Evolutionary conservation across 495 filamentous ascomycete genomes (phyloP), one percentile per base, ranked within the genome.

Genomic region (Pyrenula massariospora): DNA sequence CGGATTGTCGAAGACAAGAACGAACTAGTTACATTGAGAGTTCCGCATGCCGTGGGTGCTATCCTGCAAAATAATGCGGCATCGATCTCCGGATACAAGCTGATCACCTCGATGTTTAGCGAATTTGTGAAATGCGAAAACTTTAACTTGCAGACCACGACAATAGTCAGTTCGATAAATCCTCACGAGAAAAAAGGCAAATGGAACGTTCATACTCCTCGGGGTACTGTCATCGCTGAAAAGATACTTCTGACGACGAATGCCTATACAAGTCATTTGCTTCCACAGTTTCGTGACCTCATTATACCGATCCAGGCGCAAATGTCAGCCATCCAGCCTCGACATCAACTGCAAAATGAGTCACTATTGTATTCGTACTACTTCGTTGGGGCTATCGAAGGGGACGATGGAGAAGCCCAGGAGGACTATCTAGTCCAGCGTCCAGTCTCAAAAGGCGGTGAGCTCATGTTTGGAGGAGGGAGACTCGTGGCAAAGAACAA

Each of bases 201-300:
- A 24, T 58, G 69, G 65, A 58, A 68, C 2, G 66, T 92, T 5
- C 66, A 75, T 12, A 93, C 88, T 0, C 65, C 74, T 1, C 80
- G 87, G 8, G 90, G 89, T 20, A 72, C 63, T 1, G 72, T 92
- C 55, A 56, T 52, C 0, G 66, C 89, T 0, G 70, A 71, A 1
- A 71, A 78, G 24, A 78, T 94, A n/a, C 71, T 94, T 5, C 73
- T 93, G 22, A 82, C 87, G 0, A 90, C 85, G 1, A 95, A 95
- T 62, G 90, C 72, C 2, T 92, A 93, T 59, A 91, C 87, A 0
- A 84, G 87, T 0, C 71, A 83, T 56, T 71, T 95, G 2, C 73
- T 88, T 2, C 87, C 87, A 0, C 60, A 70, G 10, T 88, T 92
- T 60, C 67, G 71, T 48, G 82, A 84, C 55, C 75, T 89, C 21